Evolutionary conservation across 495 filamentous ascomycete species (phyloP).

Genomic region (Tuber magnatum): DNA sequence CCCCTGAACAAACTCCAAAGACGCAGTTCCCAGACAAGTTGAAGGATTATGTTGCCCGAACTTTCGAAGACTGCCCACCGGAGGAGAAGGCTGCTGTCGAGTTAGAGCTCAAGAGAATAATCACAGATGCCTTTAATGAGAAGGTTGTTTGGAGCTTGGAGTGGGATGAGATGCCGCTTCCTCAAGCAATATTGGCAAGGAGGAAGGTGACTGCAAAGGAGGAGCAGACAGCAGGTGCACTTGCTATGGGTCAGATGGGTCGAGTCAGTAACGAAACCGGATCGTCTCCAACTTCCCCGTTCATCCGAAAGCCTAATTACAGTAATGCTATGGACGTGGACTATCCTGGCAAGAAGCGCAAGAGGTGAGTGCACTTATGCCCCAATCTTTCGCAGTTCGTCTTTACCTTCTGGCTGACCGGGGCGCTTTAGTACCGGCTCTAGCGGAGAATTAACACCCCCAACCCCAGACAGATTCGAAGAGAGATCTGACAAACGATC

Average conservation of each 20-base stretch:
- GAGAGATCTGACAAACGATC: conserved; percentile 40
- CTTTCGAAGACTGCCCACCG: conserved; percentile 38
- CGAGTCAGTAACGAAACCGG: conserved; percentile 36
- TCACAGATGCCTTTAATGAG: conserved; percentile 67
- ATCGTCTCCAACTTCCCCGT: conserved; percentile 18
- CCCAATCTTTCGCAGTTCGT: not conserved
- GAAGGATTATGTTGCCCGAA: conserved; percentile 41
- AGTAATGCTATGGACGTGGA: conserved; percentile 51
- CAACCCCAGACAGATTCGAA: conserved; percentile 31
- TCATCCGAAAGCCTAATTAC: conserved; percentile 33
- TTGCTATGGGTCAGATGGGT: conserved; percentile 41
- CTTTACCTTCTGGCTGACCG: conserved; percentile 10
- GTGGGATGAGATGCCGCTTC: conserved; percentile 78
- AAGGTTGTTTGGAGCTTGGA: conserved; percentile 62
- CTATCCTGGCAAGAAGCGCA: conserved; percentile 40
- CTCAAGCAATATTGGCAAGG: conserved; percentile 72
- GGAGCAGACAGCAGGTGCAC: conserved; percentile 37
- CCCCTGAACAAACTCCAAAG: conserved; percentile 28
- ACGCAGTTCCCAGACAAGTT: conserved; percentile 40
- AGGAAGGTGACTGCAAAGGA: conserved; percentile 51
- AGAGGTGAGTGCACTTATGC: conserved; percentile 29
- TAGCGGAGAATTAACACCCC: conserved; percentile 35
- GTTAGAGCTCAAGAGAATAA: conserved; percentile 73
- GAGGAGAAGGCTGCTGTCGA: conserved; percentile 59
- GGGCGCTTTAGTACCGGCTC: conserved; percentile 16